phyloP scores from a whole-genome alignment of 371 early-diverging fungal genomes.

The Mortierella sp. region DNA sequence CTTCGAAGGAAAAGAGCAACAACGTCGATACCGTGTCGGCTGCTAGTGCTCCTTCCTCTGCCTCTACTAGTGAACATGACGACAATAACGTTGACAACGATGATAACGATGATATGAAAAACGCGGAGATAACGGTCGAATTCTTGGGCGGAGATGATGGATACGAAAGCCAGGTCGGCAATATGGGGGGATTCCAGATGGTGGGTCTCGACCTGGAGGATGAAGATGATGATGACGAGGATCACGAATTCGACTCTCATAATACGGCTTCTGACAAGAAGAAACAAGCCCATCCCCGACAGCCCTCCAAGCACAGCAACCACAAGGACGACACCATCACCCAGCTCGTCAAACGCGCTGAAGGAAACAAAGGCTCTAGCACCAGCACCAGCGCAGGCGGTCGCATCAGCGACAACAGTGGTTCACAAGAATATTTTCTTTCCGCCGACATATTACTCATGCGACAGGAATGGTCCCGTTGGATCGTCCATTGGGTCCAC shows the following conservation, averaged over 20 bases:
- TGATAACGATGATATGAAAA: not conserved
- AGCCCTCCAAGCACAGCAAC: not conserved
- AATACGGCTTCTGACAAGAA: not conserved
- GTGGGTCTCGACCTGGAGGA: constrained; percentile 10
- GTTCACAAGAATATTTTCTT: constrained; percentile 11
- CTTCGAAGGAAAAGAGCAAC: too few species aligned
- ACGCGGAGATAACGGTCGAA: not conserved
- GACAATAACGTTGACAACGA: not conserved
- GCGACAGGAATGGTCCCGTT: constrained; percentile 45
- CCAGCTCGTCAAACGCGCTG: not conserved
- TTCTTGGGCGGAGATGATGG: constrained; percentile 14
- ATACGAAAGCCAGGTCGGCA: constrained; percentile 6
- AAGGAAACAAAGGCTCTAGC: not conserved
- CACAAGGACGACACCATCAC: not conserved
- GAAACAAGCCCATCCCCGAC: not conserved
- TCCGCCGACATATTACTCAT: constrained; percentile 33
- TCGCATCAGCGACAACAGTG: not conserved
- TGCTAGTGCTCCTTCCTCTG: too few species aligned
- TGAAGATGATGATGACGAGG: constrained; percentile 24
- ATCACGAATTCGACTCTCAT: constrained; percentile 5
- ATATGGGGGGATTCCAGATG: constrained; percentile 7
- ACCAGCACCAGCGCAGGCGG: not conserved
- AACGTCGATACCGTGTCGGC: too few species aligned
- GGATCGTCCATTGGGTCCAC: constrained; percentile 38
- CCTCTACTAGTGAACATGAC: too few species aligned